phyloP scores from a whole-genome alignment of 805 yeast genomes.

The Debaryomyces tyrocola region DNA sequence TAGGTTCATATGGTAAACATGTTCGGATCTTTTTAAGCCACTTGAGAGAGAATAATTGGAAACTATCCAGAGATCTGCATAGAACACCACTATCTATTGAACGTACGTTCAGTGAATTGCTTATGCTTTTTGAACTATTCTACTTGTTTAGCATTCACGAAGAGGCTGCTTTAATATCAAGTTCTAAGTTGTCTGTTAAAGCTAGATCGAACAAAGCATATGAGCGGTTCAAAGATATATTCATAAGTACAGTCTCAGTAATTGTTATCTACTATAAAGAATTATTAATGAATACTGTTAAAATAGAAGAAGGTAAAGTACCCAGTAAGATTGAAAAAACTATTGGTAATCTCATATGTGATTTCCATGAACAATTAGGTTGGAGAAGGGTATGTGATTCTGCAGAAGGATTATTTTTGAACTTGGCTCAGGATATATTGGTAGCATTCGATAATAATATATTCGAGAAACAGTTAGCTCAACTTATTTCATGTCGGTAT shows the following conservation, averaged over 20 bases:
- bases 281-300: constrained; percentile 1
- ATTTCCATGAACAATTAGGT: constrained; percentile 77
- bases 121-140: constrained; percentile 39
- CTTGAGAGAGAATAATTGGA: constrained; percentile 35
- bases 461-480: constrained; percentile 67
- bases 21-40: constrained; percentile 35
- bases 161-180: constrained; percentile 43
- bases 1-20: constrained; percentile 57
- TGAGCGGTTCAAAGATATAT: constrained; percentile 45
- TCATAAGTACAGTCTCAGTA: constrained; percentile 38
- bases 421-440: constrained; percentile 55
- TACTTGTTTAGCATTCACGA: constrained; percentile 55
- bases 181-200: constrained; percentile 41
- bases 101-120: constrained; percentile 18
- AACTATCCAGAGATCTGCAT: constrained; percentile 7
- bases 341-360: constrained; percentile 49
- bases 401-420: constrained; percentile 61
- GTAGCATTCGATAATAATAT: constrained; percentile 41
- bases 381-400: constrained; percentile 65
- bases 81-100: neutral
- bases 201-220: constrained; percentile 44
- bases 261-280: constrained; percentile 37
- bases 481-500: constrained; percentile 74
- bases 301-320: neutral
- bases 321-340: constrained; percentile 12